Evolutionary conservation across 2,329 filamentous ascomycete genomes (phyloP).

Genomic region (Trichoderma sp.): DNA sequence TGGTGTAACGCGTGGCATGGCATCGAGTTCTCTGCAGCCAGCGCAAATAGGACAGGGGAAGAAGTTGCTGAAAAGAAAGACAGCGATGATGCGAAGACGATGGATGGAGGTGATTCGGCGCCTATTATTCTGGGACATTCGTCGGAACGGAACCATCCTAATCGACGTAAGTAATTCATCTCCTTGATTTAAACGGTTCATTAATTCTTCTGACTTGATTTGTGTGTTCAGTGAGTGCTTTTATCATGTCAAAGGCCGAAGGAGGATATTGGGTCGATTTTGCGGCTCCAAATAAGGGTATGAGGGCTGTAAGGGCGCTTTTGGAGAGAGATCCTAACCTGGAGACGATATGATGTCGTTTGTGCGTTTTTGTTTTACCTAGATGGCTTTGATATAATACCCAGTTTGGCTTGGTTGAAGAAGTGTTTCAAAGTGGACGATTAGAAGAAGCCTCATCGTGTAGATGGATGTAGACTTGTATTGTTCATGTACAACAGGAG

Average conservation of each 20-base stretch:
- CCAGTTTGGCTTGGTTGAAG: not conserved
- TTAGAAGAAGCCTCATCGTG: too few relatives aligned
- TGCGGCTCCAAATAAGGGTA: conserved; percentile 12
- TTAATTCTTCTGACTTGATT: not conserved
- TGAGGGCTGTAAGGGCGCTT: conserved; percentile 19
- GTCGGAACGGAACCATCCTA: conserved; percentile 9
- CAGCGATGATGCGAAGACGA: not conserved
- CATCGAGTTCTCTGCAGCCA: conserved; percentile 21
- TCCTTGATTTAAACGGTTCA: not conserved
- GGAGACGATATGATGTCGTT: conserved; percentile 17
- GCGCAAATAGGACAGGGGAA: not conserved
- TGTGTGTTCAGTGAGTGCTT: not conserved
- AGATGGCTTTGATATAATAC: not conserved
- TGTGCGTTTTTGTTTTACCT: not conserved
- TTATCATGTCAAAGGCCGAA: conserved; percentile 24
- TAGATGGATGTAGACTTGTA: too few relatives aligned
- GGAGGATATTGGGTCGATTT: conserved; percentile 26
- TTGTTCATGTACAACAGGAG: not conserved
- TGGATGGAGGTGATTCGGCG: not conserved
- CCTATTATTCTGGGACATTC: conserved; percentile 22
- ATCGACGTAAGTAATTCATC: conserved; percentile 18
- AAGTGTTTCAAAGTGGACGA: not conserved
- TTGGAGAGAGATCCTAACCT: conserved; percentile 21
- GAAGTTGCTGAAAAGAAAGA: not conserved
- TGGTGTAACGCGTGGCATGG: conserved; percentile 23